phyloP scores from a whole-genome alignment of 2,329 filamentous ascomycete species.

The Trichophaea hybrida region DNA sequence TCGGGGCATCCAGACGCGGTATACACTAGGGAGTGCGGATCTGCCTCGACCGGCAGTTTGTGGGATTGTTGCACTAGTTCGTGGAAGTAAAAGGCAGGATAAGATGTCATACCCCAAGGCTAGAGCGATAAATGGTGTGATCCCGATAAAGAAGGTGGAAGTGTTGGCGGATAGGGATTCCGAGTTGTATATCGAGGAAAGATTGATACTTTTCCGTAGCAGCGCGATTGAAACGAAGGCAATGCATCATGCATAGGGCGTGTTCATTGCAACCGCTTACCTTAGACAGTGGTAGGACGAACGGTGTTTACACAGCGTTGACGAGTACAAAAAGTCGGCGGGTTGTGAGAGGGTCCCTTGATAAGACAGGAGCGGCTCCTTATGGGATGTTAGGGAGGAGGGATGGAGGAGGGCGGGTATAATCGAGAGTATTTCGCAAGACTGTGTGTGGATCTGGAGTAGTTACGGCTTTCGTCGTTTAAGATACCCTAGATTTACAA shows the following conservation, averaged over 20 bases:
- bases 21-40: too few species aligned
- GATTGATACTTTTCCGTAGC: constrained; percentile 29
- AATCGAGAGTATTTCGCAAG: neutral
- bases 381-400: constrained; percentile 33
- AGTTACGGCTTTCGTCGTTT: too few species aligned
- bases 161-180: constrained; percentile 34
- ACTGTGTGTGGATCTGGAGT: too few species aligned
- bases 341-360: constrained; percentile 38
- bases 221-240: constrained; percentile 36
- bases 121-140: constrained; percentile 30
- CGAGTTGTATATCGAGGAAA: constrained; percentile 3
- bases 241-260: constrained; percentile 39
- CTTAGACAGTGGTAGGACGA: constrained; percentile 35
- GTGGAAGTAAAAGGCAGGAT: too few species aligned
- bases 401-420: constrained; percentile 40
- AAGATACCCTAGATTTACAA: too few species aligned
- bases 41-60: too few species aligned
- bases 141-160: constrained; percentile 38
- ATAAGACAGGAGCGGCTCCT: constrained; percentile 6
- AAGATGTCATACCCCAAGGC: constrained; percentile 20
- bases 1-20: too few species aligned
- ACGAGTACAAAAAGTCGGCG: constrained; percentile 37
- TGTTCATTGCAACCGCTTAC: constrained; percentile 42
- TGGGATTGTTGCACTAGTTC: too few species aligned
- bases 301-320: constrained; percentile 41